These are phyloP conservation scores for Craterostigma plantagineum DNA, from an alignment of 257 asterid species.

Conservation along the genomic window DNA sequence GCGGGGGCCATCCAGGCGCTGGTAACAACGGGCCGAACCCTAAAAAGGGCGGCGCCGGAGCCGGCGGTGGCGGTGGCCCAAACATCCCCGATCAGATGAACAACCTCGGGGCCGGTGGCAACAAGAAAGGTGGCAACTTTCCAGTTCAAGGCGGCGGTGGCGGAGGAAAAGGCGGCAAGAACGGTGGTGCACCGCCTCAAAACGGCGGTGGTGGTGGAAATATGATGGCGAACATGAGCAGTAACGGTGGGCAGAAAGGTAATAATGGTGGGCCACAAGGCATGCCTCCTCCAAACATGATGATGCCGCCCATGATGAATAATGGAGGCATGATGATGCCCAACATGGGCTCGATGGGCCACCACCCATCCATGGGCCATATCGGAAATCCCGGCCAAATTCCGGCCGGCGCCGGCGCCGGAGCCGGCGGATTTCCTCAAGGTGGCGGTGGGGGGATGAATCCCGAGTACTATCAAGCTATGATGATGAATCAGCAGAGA, in stretches of 20 bases:
- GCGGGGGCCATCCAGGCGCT: too few species aligned
- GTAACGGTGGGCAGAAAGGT: slow-evolving; percentile 26
- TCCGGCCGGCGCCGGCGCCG: too few species aligned
- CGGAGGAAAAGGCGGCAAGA: slow-evolving; percentile 38
- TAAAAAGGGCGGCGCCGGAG: slow-evolving; percentile 8
- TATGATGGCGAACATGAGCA: background rate
- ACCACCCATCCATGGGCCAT: slow-evolving; percentile 30
- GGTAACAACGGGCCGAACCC: too few species aligned
- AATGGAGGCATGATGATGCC: slow-evolving; percentile 17
- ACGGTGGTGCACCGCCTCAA: too few species aligned
- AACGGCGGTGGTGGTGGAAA: slow-evolving; percentile 1
- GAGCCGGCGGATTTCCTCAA: slow-evolving; percentile 22
- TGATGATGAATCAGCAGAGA: slow-evolving; percentile 93
- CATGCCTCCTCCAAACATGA: slow-evolving; percentile 50
- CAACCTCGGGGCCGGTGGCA: slow-evolving; percentile 25
- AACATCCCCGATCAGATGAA: slow-evolving; percentile 37
- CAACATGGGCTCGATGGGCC: slow-evolving; percentile 23
- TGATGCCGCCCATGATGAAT: slow-evolving; percentile 49
- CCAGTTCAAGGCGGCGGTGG: slow-evolving; percentile 12
- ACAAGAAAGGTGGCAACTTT: too few species aligned
- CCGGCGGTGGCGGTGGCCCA: slow-evolving; percentile 18
- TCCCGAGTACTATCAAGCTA: slow-evolving; percentile 44
- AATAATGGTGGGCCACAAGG: slow-evolving; percentile 71
- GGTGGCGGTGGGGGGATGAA: slow-evolving; percentile 23
- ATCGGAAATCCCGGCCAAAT: slow-evolving; percentile 50